Base-by-base conservation (phyloP, 257 asterid species). In the Solanum stenotomum region DNA sequence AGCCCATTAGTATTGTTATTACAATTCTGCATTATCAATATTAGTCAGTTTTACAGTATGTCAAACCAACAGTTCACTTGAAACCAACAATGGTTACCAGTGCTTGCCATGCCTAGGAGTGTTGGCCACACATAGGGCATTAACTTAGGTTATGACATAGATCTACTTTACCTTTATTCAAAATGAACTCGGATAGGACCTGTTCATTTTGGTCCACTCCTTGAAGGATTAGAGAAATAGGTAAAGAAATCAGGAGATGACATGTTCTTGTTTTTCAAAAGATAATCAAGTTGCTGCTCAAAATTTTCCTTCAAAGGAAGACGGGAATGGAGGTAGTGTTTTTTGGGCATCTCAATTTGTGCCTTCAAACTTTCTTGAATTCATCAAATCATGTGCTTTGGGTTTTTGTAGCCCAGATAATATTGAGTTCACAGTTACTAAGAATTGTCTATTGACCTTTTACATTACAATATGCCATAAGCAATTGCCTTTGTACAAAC, bases 401-500 rank as follows among this genome's bases (percentile, higher is more conserved):
- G 83, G 89, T 86, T 87, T 72, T 86, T 33, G 77, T 72, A 79
- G 72, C 27, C 94, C 93, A 34, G 87, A 90, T 88, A 91, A 89
- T 90, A 27, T 94, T 63, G 93, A 94, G 86, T 83, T 94, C 86
- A 87, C 87, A 31, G 86, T 91, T 23, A 84, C 90, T 86, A 91
- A 92, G 91, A 93, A 89, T 74, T 87, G 93, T 67, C 91, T 96
- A 61, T 92, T 94, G 3, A 93, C 95, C 29, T 95, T 93, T 92
- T 93, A 92, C 88, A 76, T 88, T 87, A 95, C 98, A 23, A 33
- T 92, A 42, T 98, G 99, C 86, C 99, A 95, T 88, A 65, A 7
- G 38, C 94, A 93, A 76, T 83, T 95, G 90, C 95, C 96, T 88
- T 16, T 94, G 92, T 93, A 92, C 72, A 86, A 88, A 90, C 94